A percentile compares a stretch with the other conserved stretches of the same genome.
Evolutionary conservation across 139 green algal genomes (phyloP).

Genomic region (Microglena sp.): DNA sequence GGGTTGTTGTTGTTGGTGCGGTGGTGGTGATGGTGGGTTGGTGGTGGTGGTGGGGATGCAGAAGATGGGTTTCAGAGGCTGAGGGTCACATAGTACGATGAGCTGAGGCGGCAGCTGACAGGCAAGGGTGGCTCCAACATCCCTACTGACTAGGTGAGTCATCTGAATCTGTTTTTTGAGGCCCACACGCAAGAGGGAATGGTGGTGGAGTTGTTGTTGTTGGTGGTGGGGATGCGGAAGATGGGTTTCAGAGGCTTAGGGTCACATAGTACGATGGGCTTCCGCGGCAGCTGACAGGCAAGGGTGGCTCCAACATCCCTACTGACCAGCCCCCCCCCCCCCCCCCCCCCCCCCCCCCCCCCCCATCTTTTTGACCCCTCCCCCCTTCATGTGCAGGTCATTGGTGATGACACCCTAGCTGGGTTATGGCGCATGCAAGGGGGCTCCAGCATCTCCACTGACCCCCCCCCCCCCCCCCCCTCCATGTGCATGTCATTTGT

Average conservation of each 20-base stretch:
- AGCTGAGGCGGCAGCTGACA: constrained; percentile 36
- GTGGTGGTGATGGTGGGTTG: no score
- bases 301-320: constrained; percentile 15
- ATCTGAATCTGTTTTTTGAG: no score
- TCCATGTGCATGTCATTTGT: constrained; percentile 9
- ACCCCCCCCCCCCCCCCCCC: not conserved
- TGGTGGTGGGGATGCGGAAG: not conserved
- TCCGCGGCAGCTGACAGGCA: constrained; percentile 24
- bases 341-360: not conserved
- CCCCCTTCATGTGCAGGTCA: constrained; percentile 10
- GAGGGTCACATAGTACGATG: constrained; percentile 41
- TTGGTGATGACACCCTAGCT: no score
- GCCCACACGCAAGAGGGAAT: not conserved
- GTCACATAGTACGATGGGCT: constrained; percentile 46
- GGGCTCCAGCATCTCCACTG: constrained; percentile 16
- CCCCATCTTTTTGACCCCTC: not conserved
- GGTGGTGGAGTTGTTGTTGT: not conserved
- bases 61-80: constrained; percentile 50
- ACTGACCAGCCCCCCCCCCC: constrained; percentile 15
- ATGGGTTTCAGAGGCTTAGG: constrained; percentile 45
- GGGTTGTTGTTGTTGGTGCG: no score
- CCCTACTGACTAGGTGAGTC: constrained; percentile 20
- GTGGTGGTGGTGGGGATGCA: no score
- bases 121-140: constrained; percentile 13
- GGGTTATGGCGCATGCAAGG: constrained; percentile 41